A percentile compares a stretch with the other conserved stretches of the same genome.
These are phyloP conservation scores for Oenanthe sinensis DNA, from an alignment of 129 eudicot genomes.

Conservation along the genomic window DNA sequence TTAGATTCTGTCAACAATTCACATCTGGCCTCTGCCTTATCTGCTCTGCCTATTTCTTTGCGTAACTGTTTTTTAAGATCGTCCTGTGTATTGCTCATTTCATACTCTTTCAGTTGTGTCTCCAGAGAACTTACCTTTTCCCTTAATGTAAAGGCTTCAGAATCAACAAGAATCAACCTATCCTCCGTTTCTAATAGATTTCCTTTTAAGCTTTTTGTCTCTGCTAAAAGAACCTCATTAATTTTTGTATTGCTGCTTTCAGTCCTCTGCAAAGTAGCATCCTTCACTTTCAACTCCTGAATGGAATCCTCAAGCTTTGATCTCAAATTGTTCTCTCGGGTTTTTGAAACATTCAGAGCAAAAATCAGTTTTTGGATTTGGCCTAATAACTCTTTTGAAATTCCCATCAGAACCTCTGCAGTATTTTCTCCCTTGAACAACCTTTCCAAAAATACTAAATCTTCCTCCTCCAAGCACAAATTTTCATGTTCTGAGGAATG, in stretches of 20 bases:
- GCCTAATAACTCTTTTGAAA: slow-evolving; percentile 44
- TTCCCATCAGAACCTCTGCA: slow-evolving; percentile 54
- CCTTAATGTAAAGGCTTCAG: slow-evolving; percentile 19
- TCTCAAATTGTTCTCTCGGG: slow-evolving; percentile 42
- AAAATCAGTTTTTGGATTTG: slow-evolving; percentile 35
- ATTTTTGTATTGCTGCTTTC: slow-evolving; percentile 23
- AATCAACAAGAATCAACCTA: slow-evolving; percentile 10
- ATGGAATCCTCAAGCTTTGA: slow-evolving; percentile 22
- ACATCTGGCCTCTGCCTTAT: slow-evolving; percentile 47
- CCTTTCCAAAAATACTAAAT: slow-evolving; percentile 38
- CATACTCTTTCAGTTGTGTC: slow-evolving; percentile 24
- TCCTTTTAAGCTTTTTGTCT: not conserved
- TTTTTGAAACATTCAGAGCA: slow-evolving; percentile 31
- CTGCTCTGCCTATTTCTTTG: slow-evolving; percentile 45
- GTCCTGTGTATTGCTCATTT: slow-evolving; percentile 19
- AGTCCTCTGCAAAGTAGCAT: slow-evolving; percentile 19
- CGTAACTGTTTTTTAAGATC: slow-evolving; percentile 20
- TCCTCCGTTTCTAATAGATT: slow-evolving; percentile 19
- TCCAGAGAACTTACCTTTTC: slow-evolving; percentile 25
- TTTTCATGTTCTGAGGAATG: slow-evolving; percentile 48
- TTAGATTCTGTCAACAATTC: slow-evolving; percentile 39
- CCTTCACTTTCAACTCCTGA: slow-evolving; percentile 28
- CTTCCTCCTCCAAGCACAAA: slow-evolving; percentile 60
- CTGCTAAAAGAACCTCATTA: slow-evolving; percentile 3
- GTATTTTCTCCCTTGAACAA: slow-evolving; percentile 62